Evolutionary conservation across 129 eudicot species (phyloP), one percentile per base, ranked within the genome.

Genomic region (Tagetes erecta): DNA sequence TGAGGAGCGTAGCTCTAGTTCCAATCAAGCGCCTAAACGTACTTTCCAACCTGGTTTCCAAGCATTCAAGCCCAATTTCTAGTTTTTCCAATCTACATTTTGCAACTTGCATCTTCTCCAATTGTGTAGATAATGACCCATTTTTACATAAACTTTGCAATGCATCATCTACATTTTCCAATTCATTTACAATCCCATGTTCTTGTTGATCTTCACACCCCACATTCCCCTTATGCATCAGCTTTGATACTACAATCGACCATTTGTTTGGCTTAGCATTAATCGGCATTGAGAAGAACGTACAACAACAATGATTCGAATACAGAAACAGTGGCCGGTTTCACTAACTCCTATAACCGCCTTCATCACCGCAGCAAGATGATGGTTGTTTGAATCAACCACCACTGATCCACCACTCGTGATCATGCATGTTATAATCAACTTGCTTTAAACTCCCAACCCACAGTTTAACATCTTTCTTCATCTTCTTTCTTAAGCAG

Each of bases 371-470:
- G 66, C 67, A 0, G 27, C 27, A 30, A 79, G 52, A 9, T 71
- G 73, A 35, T 74, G 70, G 75, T 37, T 36, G 6, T 68, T 33
- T 30, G 75, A 68, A 4, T 47, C 83, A 12, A 71, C 51, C 8
- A 60, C 78, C 53, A 81, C 33, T 3, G 59, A 50, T 47, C 55
- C 80, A 30, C 36, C 49, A 44, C 49, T 76, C 0, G 50, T 31
- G 11, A 37, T 35, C 74, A 58, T 81, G 69, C 55, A 20, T 20
- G 27, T 20, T 20, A 20, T 20, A 49, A 46, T 88, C 85, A 45
- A 80, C 62, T 13, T 81, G 83, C 76, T 86, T 86, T 60, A 86
- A 64, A 55, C 33, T 69, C 52, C 72, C 82, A 51, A 84, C 85
- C 69, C 71, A 70, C 64, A 76, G 73, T 55, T 67, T 67, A 30